Base-by-base conservation (phyloP, 2,329 filamentous ascomycete species). In the Chrysoporthe deuterocubensis region DNA sequence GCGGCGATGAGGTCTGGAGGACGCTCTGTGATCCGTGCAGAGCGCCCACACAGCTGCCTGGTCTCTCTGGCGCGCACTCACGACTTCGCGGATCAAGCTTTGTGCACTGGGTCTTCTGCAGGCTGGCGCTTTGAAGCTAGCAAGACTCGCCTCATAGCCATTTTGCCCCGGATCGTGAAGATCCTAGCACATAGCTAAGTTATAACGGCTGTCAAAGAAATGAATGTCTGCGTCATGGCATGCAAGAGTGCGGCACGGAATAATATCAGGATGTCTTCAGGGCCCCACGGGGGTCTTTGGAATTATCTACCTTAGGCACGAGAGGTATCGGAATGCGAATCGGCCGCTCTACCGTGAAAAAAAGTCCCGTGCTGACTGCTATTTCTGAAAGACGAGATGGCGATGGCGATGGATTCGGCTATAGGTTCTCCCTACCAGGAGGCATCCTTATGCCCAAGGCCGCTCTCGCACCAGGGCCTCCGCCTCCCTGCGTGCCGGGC, bases 371-470 rank as follows among this genome's bases (percentile, higher is more conserved):
- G 16, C 5, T 5, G 21, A 34, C 26, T 14, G 2, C 14, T 32
- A 3, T 21, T 32, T 21, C 4, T 32, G 50, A 54, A 4, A 34
- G 14, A 54, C 50, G 50, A 52, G 8, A 21, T 4, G 48, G 18
- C n/a, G 44, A 2, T 6, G 16, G 44, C n/a, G 44, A n/a, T 21
- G 18, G 50, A 32, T 8, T 21, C 16, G 21, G 6, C 5, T 68
- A 69, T 5, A 81, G 72, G 69, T 74, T 82, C 50, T 78, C 75
- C 68, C 75, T 78, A 72, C 72, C 81, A 11, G 87, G 87, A 21
- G 87, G 87, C 79, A 86, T 81, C 58, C 87, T 81, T 68, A 89
- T 89, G 0, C 83, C 84, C 71, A 83, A 74, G 6, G 74, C 74
- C 9, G 71, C 75, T 52, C 75, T 73, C 32, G 72, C 70, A 9